phyloP scores from a whole-genome alignment of 805 yeast species.

The Barnettozyma populi region DNA sequence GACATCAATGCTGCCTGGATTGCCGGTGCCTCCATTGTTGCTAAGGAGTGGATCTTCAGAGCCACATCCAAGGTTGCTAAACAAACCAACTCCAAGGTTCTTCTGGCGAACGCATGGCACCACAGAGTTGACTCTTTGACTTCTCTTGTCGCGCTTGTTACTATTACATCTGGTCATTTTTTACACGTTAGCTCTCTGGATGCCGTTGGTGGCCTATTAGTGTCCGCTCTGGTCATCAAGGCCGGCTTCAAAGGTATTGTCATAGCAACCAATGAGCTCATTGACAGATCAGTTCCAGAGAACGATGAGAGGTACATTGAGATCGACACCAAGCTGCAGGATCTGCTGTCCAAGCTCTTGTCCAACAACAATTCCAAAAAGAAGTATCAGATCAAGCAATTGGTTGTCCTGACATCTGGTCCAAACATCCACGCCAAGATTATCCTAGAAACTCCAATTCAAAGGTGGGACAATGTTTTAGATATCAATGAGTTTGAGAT shows the following conservation, averaged over 20 bases:
- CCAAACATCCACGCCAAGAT: constrained; percentile 42
- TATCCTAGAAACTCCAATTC: constrained; percentile 35
- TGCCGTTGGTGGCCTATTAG: constrained; percentile 86
- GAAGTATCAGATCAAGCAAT: constrained; percentile 33
- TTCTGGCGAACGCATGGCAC: constrained; percentile 98
- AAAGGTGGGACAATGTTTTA: constrained; percentile 40
- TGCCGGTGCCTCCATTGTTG: constrained; percentile 80
- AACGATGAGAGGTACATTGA: constrained; percentile 44
- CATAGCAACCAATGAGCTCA: constrained; percentile 65
- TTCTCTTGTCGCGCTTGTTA: constrained; percentile 80
- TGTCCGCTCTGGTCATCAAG: constrained; percentile 71
- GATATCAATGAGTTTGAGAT: constrained; percentile 37
- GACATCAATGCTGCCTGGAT: constrained; percentile 94
- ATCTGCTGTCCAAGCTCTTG: constrained; percentile 28
- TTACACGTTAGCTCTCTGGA: constrained; percentile 80
- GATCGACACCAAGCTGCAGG: constrained; percentile 36
- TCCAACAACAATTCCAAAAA: constrained; percentile 38
- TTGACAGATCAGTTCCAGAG: constrained; percentile 62
- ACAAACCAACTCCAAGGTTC: constrained; percentile 75
- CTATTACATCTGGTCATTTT: constrained; percentile 81
- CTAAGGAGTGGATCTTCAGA: constrained; percentile 84
- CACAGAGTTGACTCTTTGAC: constrained; percentile 93
- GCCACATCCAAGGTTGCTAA: constrained; percentile 80
- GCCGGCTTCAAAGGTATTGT: constrained; percentile 79
- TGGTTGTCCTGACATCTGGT: constrained; percentile 51